These are phyloP conservation scores for Leccinum obscurum DNA, from an alignment of 768 basidiomycete genomes.

Conservation along the genomic window DNA sequence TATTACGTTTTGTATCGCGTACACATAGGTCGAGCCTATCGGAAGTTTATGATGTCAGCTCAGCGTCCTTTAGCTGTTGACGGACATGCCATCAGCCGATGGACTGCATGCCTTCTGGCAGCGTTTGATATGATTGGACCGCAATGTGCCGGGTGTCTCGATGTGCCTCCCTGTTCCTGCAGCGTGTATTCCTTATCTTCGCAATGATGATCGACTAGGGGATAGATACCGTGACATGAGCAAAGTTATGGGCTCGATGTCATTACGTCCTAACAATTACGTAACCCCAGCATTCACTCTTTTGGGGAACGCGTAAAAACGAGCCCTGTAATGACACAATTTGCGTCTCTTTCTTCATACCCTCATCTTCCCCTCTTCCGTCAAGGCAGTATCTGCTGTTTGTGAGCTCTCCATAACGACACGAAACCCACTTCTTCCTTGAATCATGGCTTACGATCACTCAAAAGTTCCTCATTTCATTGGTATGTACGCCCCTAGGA, in stretches of 20 bases:
- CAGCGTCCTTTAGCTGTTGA: no score
- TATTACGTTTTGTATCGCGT: background rate
- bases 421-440: slow-evolving; percentile 8
- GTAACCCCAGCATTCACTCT: slow-evolving; percentile 32
- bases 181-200: slow-evolving; percentile 9
- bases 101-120: background rate
- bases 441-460: slow-evolving; percentile 48
- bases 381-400: slow-evolving; percentile 9
- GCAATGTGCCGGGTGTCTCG: slow-evolving; percentile 16
- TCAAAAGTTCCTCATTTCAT: slow-evolving; percentile 65
- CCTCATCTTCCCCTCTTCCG: slow-evolving; percentile 16
- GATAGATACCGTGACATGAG: background rate
- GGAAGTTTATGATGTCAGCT: background rate
- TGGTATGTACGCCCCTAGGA: slow-evolving; percentile 38
- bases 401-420: slow-evolving; percentile 6
- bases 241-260: background rate
- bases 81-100: no score
- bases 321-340: slow-evolving; percentile 13
- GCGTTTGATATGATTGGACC: slow-evolving; percentile 11
- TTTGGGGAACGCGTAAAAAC: slow-evolving; percentile 31
- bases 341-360: slow-evolving; percentile 19
- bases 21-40: background rate
- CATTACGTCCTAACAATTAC: slow-evolving; percentile 16
- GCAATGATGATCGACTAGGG: slow-evolving; percentile 12
- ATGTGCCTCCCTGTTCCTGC: slow-evolving; percentile 27